These are phyloP conservation scores for Zostera marina DNA, from an alignment of 116 monocot species.

Conservation along the genomic window DNA sequence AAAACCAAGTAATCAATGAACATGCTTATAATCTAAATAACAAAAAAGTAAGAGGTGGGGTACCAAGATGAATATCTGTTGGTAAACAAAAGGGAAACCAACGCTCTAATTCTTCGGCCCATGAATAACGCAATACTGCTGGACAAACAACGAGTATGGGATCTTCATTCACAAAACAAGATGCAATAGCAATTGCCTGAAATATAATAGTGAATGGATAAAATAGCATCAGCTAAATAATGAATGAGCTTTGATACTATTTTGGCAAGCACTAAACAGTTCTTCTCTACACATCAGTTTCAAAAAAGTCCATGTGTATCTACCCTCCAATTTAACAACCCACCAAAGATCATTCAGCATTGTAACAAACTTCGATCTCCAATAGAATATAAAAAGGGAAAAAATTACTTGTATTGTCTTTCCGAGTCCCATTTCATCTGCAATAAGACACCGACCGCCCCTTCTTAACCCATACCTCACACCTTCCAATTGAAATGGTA, in stretches of 20 bases:
- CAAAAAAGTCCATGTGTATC: too few species aligned
- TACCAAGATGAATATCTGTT: constrained; percentile 95
- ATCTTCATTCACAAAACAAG: constrained; percentile 65
- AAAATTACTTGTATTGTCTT: constrained; percentile 75
- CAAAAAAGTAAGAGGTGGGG: not conserved
- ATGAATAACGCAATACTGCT: constrained; percentile 81
- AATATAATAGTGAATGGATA: constrained; percentile 2
- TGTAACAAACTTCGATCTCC: too few species aligned
- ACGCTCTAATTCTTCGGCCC: constrained; percentile 93
- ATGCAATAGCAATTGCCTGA: constrained; percentile 90
- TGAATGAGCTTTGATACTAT: too few species aligned
- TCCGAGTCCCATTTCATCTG: constrained; percentile 99
- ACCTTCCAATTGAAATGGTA: constrained; percentile 92
- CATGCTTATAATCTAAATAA: not conserved
- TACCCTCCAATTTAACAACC: too few species aligned
- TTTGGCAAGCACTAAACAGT: too few species aligned
- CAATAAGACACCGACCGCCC: constrained; percentile 86
- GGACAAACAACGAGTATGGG: constrained; percentile 83
- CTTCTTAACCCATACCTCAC: constrained; percentile 66
- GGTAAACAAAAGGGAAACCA: constrained; percentile 82
- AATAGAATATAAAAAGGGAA: not conserved
- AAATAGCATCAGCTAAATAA: not conserved
- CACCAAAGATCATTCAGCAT: too few species aligned
- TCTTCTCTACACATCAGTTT: too few species aligned
- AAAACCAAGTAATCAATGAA: too few species aligned